These are phyloP conservation scores for Aspergillus sclerotialis DNA, from an alignment of 2,329 filamentous ascomycete genomes.

Conservation along the genomic window DNA sequence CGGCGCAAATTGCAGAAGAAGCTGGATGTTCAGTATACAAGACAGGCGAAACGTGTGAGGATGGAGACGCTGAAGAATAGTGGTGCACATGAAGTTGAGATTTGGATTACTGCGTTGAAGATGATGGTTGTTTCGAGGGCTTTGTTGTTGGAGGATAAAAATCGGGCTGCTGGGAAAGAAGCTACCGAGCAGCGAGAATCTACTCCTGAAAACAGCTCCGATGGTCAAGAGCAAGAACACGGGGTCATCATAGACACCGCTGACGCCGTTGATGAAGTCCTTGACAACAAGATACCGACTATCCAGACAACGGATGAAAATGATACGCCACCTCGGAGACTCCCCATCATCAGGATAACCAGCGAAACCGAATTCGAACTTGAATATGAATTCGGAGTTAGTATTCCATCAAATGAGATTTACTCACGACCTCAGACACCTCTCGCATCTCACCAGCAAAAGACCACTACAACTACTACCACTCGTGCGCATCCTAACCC, in stretches of 20 bases:
- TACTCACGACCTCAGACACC: not conserved
- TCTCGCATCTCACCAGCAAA: not conserved
- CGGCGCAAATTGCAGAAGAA: constrained; percentile 19
- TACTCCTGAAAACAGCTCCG: constrained; percentile 1
- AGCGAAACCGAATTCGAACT: not conserved
- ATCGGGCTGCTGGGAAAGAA: constrained; percentile 9
- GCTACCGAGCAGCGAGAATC: not conserved
- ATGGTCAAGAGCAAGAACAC: not conserved
- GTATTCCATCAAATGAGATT: not conserved
- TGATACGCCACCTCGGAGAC: not conserved
- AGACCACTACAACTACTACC: not conserved
- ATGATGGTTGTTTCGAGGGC: constrained; percentile 22
- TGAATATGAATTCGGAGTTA: not conserved
- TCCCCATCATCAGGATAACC: constrained; percentile 11
- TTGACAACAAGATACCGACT: no score
- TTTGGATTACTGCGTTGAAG: constrained; percentile 21
- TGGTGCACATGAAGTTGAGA: constrained; percentile 15
- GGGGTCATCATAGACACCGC: not conserved
- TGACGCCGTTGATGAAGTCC: not conserved
- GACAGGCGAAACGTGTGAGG: constrained; percentile 22
- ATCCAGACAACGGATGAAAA: not conserved
- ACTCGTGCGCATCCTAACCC: not conserved
- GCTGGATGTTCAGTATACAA: constrained; percentile 14
- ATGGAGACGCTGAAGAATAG: constrained; percentile 20
- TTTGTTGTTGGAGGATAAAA: constrained; percentile 23